Percentiles rank a stretch among this genome's conserved stretches.
Conservation (phyloP, 2,329 filamentous ascomycete species). For the Exophiala alcalophila region DNA sequence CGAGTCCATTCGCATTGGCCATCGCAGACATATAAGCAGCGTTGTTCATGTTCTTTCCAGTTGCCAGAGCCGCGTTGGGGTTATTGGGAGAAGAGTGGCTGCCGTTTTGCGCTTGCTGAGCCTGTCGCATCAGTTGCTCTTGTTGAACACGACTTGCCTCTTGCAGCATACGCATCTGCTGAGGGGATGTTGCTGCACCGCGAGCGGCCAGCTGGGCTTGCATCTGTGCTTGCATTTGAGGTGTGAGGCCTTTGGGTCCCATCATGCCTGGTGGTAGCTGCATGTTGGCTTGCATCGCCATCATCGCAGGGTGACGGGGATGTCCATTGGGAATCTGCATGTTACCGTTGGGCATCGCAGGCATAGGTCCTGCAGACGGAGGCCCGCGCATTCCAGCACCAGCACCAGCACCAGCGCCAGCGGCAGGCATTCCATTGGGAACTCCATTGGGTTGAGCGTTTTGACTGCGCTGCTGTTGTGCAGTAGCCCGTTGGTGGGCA, state of each 20-base stretch:
- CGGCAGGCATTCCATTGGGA: slow-evolving; percentile 45
- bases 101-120: slow-evolving; percentile 42
- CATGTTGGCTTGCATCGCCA: slow-evolving; percentile 41
- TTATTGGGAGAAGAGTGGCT: slow-evolving; percentile 47
- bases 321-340: slow-evolving; percentile 36
- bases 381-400: slow-evolving; percentile 31
- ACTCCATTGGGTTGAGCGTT: slow-evolving; percentile 44
- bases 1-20: slow-evolving; percentile 43
- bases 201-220: slow-evolving; percentile 56
- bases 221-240: slow-evolving; percentile 68
- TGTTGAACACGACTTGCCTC: slow-evolving; percentile 48
- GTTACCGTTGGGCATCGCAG: slow-evolving; percentile 38
- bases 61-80: slow-evolving; percentile 37
- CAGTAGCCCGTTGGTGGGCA: slow-evolving; percentile 52
- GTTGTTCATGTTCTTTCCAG: slow-evolving; percentile 42
- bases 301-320: slow-evolving; percentile 40
- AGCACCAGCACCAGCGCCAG: no score
- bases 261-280: slow-evolving; percentile 56
- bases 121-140: slow-evolving; percentile 34
- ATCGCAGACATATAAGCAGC: slow-evolving; percentile 46
- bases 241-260: slow-evolving; percentile 52
- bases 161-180: slow-evolving; percentile 48
- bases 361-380: slow-evolving; percentile 18
- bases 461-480: slow-evolving; percentile 45
- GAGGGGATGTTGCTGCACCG: slow-evolving; percentile 40